A percentile compares a stretch with the other conserved stretches of the same genome.
Conservation (phyloP, 768 basidiomycete species). For the Strobilomyces dryophilus region DNA sequence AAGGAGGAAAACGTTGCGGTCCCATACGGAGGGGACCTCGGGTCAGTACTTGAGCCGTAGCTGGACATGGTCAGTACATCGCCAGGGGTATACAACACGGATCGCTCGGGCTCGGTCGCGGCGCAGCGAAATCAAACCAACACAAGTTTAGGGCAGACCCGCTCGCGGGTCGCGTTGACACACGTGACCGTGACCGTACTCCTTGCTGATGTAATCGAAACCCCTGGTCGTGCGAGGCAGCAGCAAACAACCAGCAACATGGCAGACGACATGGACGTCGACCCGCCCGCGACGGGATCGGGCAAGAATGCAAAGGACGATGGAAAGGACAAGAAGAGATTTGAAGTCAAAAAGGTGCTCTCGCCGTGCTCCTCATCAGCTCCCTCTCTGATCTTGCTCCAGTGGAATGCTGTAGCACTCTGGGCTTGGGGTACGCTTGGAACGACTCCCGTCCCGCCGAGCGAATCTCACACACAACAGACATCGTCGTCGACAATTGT, state of each 20-base stretch:
- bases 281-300: constrained; percentile 37
- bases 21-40: constrained; percentile 61
- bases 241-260: constrained; percentile 15
- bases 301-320: constrained; percentile 50
- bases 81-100: constrained; percentile 9
- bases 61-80: constrained; percentile 39
- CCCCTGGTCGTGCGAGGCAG: neutral
- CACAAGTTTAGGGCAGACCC: constrained; percentile 36
- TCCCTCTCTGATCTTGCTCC: neutral
- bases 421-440: constrained; percentile 91
- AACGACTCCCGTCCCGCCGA: neutral
- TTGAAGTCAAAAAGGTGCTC: constrained; percentile 97
- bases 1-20: constrained; percentile 54
- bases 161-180: constrained; percentile 35
- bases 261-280: constrained; percentile 73
- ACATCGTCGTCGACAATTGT: constrained; percentile 99
- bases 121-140: constrained; percentile 29
- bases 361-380: neutral
- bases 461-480: constrained; percentile 38
- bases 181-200: constrained; percentile 34
- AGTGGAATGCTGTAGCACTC: constrained; percentile 99
- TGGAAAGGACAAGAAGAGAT: constrained; percentile 73
- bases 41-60: constrained; percentile 37
- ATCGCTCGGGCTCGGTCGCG: neutral
- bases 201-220: constrained; percentile 15